Evolutionary conservation across 345 rosid species (phyloP), one percentile per base, ranked within the genome.

Genomic region (Brassica incana): DNA sequence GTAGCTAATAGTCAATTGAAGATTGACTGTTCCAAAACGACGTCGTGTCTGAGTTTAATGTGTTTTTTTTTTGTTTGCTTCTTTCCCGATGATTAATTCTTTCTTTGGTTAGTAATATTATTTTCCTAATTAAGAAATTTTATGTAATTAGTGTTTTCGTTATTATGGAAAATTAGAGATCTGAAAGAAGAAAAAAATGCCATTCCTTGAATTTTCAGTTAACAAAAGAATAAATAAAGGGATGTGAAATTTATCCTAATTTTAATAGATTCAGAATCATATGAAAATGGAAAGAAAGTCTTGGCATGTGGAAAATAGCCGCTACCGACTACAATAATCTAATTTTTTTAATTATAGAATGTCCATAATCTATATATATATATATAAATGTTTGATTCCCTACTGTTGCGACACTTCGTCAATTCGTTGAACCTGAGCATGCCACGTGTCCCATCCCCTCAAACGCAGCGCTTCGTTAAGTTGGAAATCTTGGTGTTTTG

Each of bases 1-100:
- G 27, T 45, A 48, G 36, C 18, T 52, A 25, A 16, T 16, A 62
- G 73, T 67, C 74, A 59, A 72, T 33, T 29, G 0, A 29, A 11
- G 0, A 30, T 66, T 68, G 82, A 65, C 74, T 73, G 59, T 68
- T 71, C 48, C 5, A 18, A 56, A 18, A 36, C 76, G 71, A 1
- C 8, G 58, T 25, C 75, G 58, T 68, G 33, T 59, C 2, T 4
- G 2, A 7, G 14, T 15, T 65, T 60, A 30, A 60, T 14, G 15
- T 9, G 4, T 12, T 3, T 59, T 27, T 27, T 18, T 18, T 59
- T 58, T 35, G 9, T 10, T 10, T 9, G 12, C 1, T 27, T 6
- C 3, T 27, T 61, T 23, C 33, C 7, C 7, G 15, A 16, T 76
- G 23, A 20, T 20, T 20, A 20, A 20, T 20, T 20, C 23, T 20